Percentiles rank a stretch among this genome's conserved stretches.
Evolutionary conservation across 768 basidiomycete species (phyloP).

Genomic region (Pulveroboletus sp.): DNA sequence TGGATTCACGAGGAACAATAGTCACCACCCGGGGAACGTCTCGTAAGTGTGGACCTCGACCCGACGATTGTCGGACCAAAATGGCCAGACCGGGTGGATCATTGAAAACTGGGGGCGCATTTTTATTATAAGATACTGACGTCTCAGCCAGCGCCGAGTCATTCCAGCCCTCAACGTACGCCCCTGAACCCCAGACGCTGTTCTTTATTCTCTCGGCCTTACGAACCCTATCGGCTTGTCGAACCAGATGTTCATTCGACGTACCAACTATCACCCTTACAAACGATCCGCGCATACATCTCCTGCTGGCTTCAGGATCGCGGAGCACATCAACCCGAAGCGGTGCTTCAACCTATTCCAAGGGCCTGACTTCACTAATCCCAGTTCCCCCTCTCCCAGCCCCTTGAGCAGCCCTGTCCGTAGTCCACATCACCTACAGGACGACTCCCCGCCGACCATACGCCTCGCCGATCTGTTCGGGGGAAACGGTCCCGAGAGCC

Average conservation of each 20-base stretch:
- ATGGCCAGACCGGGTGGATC: conserved; percentile 3
- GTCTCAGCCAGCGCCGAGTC: conserved; percentile 1
- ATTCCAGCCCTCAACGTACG: not conserved
- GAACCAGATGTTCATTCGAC: conserved; percentile 18
- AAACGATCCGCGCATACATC: conserved; percentile 7
- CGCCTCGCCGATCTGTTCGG: conserved; percentile 5
- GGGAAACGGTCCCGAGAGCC: not conserved
- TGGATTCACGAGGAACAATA: conserved; percentile 18
- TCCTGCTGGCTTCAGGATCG: conserved; percentile 29
- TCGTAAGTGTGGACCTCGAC: not conserved
- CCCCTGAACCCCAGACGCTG: not conserved
- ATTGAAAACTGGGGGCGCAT: not conserved
- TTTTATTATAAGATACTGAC: conserved; percentile 16
- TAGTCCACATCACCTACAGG: not conserved
- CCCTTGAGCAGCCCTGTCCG: conserved; percentile 17
- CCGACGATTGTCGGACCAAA: conserved; percentile 5
- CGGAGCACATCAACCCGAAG: conserved; percentile 12
- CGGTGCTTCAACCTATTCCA: conserved; percentile 20
- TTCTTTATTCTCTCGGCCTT: not conserved
- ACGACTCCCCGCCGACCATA: conserved; percentile 9
- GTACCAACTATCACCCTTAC: conserved; percentile 11
- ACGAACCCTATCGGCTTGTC: not conserved
- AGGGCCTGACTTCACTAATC: conserved; percentile 4
- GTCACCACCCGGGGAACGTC: not conserved
- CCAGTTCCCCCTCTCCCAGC: conserved; percentile 13